Base-by-base conservation (phyloP, 1,284 basidiomycete species). In the Rhodotorula sp. region DNA sequence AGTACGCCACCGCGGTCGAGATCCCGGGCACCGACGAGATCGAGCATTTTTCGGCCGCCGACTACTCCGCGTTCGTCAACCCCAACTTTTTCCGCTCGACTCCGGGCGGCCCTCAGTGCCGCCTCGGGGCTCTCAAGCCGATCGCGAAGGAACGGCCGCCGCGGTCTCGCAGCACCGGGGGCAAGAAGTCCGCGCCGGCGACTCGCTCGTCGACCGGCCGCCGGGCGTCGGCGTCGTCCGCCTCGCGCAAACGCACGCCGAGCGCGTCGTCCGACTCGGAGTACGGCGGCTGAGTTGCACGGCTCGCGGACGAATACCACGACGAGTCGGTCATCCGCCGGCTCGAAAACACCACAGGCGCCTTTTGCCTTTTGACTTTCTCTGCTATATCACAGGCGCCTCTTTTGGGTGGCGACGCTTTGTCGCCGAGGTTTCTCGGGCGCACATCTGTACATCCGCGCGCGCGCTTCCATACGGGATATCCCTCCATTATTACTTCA, bases 21-120 rank as follows among this genome's bases (percentile, higher is more conserved):
- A 18, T 51, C 7, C 56, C 64, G 24, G 62, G 62, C 20, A 1
- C 48, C 48, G 53, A 26, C 49, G 33, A 46, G 17, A n/a, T 44
- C n/a, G 69, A 71, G 26, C 55, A 63, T 8, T 71, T 74, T 53
- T 65, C 64, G 6, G 69, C 72, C 1, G 53, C 70, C n/a, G 72
- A 74, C 65, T 69, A 65, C 42, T 69, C 61, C 8, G 72, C 69
- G 4, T 74, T 74, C 60, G 48, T 37, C 30, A 57, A 74, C 53
- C 45, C 59, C 24, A 26, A 56, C 17, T 74, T 74, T 60, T 73
- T 65, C 63, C 58, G 62, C 8, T 66, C 71, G 3, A n/a, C 10
- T 6, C 48, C 59, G 4, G 55, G 22, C 6, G 22, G 63, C 46
- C 17, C 44, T 6, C 44, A 30, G 17, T 72, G 71, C 44, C 54